Evolutionary conservation across 2,329 filamentous ascomycete species (phyloP), one percentile per base, ranked within the genome.

Genomic region (Nannizziopsis barbatae): DNA sequence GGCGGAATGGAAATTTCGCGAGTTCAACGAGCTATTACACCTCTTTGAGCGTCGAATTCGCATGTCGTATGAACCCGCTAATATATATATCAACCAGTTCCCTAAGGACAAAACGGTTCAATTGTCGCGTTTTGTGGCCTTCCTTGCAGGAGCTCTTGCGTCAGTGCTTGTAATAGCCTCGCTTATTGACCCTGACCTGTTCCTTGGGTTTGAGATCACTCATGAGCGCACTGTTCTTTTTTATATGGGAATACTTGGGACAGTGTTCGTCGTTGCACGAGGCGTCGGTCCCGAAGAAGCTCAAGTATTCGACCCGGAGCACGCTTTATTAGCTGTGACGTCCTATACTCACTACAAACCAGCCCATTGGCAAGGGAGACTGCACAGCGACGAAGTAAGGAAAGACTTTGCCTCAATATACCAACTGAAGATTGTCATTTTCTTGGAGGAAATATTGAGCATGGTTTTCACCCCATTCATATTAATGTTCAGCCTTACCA

Each of bases 1-100:
- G 44, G 92, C 92, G 0, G 85, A 95, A 63, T 98, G 92, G 92
- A 96, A 95, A 60, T 95, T 98, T 54, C 83, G 92, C 42, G 90
- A 96, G 63, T 98, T 96, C 74, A 98, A 98, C 60, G 92, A 98
- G 65, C 75, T 98, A 1, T 83, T 84, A 49, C 92, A 98, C 65
- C 75, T 96, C 1, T 98, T 96, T 59, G 79, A 88, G 52, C 85
- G 90, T 55, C 81, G 92, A 15, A 73, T 90, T 37, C 89, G 94
- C 55, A 93, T 96, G 84, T 95, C 92, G 0, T 88, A 92, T 60
- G 89, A 90, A 0, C 95, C 87, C 62, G 90, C 92, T 1, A 87
- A 84, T 31, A 80, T 87, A 42, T 98, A 98, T 59, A 76, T 98
- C 20, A 87, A 95, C 55, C 90, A 96, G 55, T 98, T 98, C 52